These are phyloP conservation scores for Dianthus caryophyllus DNA, from an alignment of 148 eudicot species.

Conservation along the genomic window DNA sequence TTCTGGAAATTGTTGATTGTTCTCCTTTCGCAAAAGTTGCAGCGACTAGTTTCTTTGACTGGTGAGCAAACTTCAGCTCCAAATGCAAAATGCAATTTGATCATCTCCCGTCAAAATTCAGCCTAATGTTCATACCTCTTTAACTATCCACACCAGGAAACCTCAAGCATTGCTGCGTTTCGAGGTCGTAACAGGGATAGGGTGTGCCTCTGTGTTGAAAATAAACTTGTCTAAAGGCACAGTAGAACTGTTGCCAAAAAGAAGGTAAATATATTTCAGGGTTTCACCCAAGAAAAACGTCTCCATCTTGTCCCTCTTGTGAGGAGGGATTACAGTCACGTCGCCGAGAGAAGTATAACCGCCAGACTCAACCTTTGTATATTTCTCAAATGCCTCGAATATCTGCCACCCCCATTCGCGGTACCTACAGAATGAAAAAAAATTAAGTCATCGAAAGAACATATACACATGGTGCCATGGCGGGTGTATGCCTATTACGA, in stretches of 20 bases:
- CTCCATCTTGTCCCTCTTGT: slow-evolving; percentile 93
- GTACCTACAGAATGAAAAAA: slow-evolving; percentile 50
- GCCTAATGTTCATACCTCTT: not conserved
- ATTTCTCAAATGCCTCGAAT: slow-evolving; percentile 88
- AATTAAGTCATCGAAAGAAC: slow-evolving; percentile 1
- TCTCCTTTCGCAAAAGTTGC: not conserved
- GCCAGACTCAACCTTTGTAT: slow-evolving; percentile 84
- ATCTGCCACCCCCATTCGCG: slow-evolving; percentile 99
- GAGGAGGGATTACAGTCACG: slow-evolving; percentile 84
- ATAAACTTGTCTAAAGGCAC: slow-evolving; percentile 75
- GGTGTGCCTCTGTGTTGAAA: slow-evolving; percentile 96
- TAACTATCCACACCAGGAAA: not conserved
- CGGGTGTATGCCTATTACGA: too few relatives aligned
- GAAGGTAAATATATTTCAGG: slow-evolving; percentile 71
- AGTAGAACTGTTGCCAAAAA: slow-evolving; percentile 47
- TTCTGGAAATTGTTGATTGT: not conserved
- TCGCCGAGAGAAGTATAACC: slow-evolving; percentile 92
- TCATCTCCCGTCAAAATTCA: slow-evolving; percentile 1
- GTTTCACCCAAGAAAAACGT: slow-evolving; percentile 98
- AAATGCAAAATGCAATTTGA: not conserved
- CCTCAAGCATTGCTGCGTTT: slow-evolving; percentile 27
- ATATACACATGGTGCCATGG: not conserved
- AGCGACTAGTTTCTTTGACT: not conserved
- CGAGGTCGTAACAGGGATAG: slow-evolving; percentile 52
- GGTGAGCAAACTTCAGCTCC: not conserved